Base-by-base conservation (phyloP, 108 stramenopile species). In the Cyclotella sp. region DNA sequence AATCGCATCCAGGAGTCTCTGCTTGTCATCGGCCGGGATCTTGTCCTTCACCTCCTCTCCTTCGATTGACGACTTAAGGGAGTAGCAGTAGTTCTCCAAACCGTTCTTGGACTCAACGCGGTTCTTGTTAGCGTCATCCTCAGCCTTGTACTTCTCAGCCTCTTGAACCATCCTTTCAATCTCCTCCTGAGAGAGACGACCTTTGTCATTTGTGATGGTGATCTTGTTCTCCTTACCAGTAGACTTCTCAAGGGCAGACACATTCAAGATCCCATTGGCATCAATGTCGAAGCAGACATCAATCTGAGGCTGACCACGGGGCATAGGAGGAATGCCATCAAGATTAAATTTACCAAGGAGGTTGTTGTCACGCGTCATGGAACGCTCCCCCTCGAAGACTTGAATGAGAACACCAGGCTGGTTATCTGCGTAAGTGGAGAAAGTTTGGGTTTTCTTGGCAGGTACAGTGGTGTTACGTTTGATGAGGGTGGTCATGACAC, bases 131-230 rank as follows among this genome's bases (percentile, higher is more conserved):
- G 94, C 96, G 67, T 97, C 97, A 85, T 99, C 98, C 79, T 98
- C 97, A 59, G 97, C 97, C 93, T 95, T 95, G 94, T 97, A 98
- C 61, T 93, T 84, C 91, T 99, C 98, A 44, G 97, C 98, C 84
- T 99, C 98, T 58, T 94, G 86, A 54, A 99, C 97, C 96, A 99
- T 97, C 87, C 98, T 91, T 77, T 99, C 97, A 83, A 99, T 98
- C 83, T 99, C 98, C 21, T 98, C 98, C 72, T 97, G 95, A 71
- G 95, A 96, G 24, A 99, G 88, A 82, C 97, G 97, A 47, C 97
- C 97, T 94, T 99, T 99, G 85, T 99, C 98, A 90, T 99, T 99
- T 83, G 96, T 99, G 87, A 99, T 99, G 86, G 98, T 99, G 83
- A 99, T 99, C 93, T 99, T 98, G 84, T 99, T 87, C 82, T 97